These are phyloP conservation scores for Paramecium tetraurelia DNA, from an alignment of 73 alveolate species.

Conservation along the genomic window DNA sequence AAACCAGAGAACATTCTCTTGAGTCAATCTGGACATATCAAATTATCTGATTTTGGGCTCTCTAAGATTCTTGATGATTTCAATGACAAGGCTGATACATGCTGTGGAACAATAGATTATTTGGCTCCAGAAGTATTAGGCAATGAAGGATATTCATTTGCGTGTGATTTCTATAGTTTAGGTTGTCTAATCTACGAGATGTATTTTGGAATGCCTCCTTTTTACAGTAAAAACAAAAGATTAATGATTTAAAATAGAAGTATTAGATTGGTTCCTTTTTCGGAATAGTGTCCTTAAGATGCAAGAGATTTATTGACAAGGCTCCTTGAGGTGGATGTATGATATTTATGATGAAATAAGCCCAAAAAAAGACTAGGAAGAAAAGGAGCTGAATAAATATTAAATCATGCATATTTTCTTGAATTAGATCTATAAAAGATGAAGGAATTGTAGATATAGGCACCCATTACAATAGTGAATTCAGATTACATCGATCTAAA, in stretches of 20 bases:
- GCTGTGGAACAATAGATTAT: slow-evolving; percentile 56
- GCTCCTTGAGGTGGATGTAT: neutral
- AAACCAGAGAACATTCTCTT: slow-evolving; percentile 81
- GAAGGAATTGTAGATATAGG: neutral
- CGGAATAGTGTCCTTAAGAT: neutral
- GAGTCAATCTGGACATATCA: slow-evolving; percentile 64
- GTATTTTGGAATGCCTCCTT: slow-evolving; percentile 28
- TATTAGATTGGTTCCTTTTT: neutral
- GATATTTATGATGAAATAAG: neutral
- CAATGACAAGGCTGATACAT: neutral
- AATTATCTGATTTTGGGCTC: slow-evolving; percentile 71
- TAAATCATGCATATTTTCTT: neutral
- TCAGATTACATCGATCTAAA: neutral
- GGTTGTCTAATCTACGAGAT: slow-evolving; percentile 43
- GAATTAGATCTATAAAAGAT: neutral
- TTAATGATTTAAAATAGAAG: neutral
- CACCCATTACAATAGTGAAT: neutral
- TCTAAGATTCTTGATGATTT: slow-evolving; percentile 48
- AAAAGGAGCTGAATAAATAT: neutral
- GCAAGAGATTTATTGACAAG: neutral
- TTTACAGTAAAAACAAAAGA: neutral
- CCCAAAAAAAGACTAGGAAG: neutral
- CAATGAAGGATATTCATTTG: slow-evolving; percentile 1
- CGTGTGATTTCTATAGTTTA: slow-evolving; percentile 43
- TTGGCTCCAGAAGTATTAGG: slow-evolving; percentile 55